Conservation (phyloP, 441 rosid species). For the Pelargonium cotyledonis region DNA sequence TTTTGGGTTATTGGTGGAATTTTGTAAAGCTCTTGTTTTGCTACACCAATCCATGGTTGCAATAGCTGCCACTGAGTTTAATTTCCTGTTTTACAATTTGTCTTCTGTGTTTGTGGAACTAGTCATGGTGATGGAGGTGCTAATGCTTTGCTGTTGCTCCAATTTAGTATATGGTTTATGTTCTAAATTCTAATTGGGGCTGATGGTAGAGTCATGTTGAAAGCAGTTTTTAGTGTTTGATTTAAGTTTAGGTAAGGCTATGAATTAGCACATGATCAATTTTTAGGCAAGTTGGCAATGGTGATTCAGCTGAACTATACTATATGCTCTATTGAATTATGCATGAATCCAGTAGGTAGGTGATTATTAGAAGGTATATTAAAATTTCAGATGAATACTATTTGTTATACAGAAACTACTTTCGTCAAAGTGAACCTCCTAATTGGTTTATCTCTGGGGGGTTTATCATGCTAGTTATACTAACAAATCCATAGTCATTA, state of each 20-base stretch:
- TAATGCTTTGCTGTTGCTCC: not conserved
- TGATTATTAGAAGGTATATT: too few species aligned
- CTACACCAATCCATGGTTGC: not conserved
- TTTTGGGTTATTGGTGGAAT: not conserved
- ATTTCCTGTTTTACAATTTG: not conserved
- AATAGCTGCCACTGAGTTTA: too few species aligned
- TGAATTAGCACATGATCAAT: not conserved
- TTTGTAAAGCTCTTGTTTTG: not conserved
- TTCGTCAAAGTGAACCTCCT: not conserved
- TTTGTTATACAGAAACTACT: not conserved
- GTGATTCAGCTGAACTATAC: not conserved
- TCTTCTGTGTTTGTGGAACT: not conserved
- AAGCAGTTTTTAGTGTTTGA: not conserved
- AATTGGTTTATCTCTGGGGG: not conserved
- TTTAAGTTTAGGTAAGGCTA: too few species aligned
- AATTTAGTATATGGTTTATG: not conserved
- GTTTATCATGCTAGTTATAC: not conserved
- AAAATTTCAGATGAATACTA: not conserved
- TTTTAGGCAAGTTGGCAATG: not conserved
- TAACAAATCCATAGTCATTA: too few species aligned
- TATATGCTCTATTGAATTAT: too few species aligned
- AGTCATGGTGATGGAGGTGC: not conserved
- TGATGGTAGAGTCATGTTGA: not conserved
- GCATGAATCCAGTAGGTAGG: too few species aligned
- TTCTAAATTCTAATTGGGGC: not conserved